phyloP scores from a whole-genome alignment of 2,329 filamentous ascomycete genomes.

The Dothideomycetes sp. region DNA sequence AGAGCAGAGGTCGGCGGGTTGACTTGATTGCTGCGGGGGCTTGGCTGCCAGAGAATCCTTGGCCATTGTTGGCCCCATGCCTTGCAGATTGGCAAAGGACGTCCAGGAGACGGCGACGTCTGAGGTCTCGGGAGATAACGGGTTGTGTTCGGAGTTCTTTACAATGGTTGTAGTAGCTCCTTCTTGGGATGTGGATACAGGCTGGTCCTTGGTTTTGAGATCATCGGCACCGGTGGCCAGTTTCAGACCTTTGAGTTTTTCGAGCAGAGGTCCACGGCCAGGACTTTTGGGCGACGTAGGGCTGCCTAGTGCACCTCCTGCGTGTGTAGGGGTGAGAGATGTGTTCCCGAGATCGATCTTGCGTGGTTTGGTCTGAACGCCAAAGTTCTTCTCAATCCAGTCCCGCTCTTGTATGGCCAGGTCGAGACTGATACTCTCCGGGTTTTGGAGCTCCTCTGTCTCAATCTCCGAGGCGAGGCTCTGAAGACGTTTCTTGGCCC shows the following conservation, averaged over 20 bases:
- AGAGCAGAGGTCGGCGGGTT: no score
- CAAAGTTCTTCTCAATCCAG: slow-evolving; percentile 79
- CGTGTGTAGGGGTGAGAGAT: slow-evolving; percentile 24
- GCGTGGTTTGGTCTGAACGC: slow-evolving; percentile 37
- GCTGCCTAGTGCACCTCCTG: slow-evolving; percentile 31
- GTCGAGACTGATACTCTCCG: slow-evolving; percentile 70
- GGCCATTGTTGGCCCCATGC: slow-evolving; percentile 22
- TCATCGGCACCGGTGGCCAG: slow-evolving; percentile 52
- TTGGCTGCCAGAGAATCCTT: slow-evolving; percentile 27
- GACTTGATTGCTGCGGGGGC: slow-evolving; percentile 24
- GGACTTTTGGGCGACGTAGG: slow-evolving; percentile 51
- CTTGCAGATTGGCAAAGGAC: slow-evolving; percentile 48
- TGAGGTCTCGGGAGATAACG: slow-evolving; percentile 51
- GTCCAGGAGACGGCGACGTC: slow-evolving; percentile 53
- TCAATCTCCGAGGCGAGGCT: slow-evolving; percentile 69
- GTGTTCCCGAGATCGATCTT: slow-evolving; percentile 21
- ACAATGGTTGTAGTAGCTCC: slow-evolving; percentile 15
- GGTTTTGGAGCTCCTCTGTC: slow-evolving; percentile 59
- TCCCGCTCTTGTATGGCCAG: slow-evolving; percentile 76
- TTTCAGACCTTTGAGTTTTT: slow-evolving; percentile 70
- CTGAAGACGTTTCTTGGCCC: slow-evolving; percentile 72
- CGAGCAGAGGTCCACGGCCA: slow-evolving; percentile 57
- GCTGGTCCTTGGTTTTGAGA: slow-evolving; percentile 18
- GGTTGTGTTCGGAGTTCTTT: slow-evolving; percentile 35
- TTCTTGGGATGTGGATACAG: background rate